Conservation (phyloP, 805 yeast species). For the Metschnikowia orientalis region DNA sequence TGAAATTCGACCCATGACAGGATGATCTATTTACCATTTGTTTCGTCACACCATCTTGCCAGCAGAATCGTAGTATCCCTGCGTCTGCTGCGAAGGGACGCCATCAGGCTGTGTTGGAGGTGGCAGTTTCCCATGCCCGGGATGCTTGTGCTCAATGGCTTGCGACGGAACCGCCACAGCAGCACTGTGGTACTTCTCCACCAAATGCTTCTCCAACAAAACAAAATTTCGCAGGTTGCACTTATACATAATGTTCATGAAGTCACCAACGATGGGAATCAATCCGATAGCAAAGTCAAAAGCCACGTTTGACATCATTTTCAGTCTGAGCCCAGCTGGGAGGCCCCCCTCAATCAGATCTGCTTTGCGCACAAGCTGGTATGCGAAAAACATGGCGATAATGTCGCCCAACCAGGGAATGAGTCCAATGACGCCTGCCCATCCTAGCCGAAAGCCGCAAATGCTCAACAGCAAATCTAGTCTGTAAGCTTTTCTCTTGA, state of each 20-base stretch:
- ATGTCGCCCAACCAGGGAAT: constrained; percentile 41
- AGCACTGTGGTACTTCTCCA: constrained; percentile 25
- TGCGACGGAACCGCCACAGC: background rate
- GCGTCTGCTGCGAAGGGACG: constrained; percentile 1
- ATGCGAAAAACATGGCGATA: constrained; percentile 27
- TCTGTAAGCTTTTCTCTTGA: constrained; percentile 35
- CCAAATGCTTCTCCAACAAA: constrained; percentile 32
- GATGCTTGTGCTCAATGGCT: background rate
- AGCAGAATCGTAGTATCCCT: constrained; percentile 1
- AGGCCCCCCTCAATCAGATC: constrained; percentile 36
- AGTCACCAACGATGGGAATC: constrained; percentile 24
- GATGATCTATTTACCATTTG: no score
- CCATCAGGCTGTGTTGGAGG: no score
- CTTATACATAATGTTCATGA: constrained; percentile 22
- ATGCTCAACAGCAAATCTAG: constrained; percentile 37
- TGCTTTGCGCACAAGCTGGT: constrained; percentile 30
- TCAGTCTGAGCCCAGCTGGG: constrained; percentile 26
- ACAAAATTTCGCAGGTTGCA: constrained; percentile 25
- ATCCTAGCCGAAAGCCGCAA: constrained; percentile 39
- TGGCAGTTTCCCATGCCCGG: background rate
- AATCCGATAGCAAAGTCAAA: constrained; percentile 39
- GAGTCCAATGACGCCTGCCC: constrained; percentile 41
- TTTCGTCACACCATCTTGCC: constrained; percentile 1
- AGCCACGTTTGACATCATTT: constrained; percentile 37
- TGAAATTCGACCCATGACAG: no score